Conservation (phyloP, 768 basidiomycete species). For the Mycena crocata region DNA sequence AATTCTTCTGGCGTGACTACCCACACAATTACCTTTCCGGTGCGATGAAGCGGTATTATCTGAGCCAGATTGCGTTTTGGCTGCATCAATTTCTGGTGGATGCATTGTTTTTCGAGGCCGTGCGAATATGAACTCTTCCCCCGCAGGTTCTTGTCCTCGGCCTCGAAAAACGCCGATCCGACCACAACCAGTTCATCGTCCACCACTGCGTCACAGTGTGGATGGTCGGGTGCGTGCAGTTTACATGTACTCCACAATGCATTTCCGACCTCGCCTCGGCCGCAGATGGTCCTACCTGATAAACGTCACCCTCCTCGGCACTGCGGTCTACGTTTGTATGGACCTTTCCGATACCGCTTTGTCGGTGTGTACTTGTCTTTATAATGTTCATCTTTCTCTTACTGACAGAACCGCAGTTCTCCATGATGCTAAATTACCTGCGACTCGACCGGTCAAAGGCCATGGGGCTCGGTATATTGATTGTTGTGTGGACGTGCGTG, state of each 20-base stretch:
- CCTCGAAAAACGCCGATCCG: slow-evolving; percentile 17
- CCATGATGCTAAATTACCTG: slow-evolving; percentile 19
- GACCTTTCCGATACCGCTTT: slow-evolving; percentile 15
- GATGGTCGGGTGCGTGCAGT: too few species aligned
- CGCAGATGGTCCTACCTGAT: slow-evolving; percentile 22
- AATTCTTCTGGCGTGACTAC: slow-evolving; percentile 7
- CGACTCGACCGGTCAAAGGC: slow-evolving; percentile 5
- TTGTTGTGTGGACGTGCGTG: slow-evolving; percentile 20
- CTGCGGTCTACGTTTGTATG: slow-evolving; percentile 20
- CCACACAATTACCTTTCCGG: slow-evolving; percentile 10
- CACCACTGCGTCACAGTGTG: slow-evolving; percentile 23
- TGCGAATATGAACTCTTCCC: too few species aligned
- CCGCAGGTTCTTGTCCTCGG: slow-evolving; percentile 19
- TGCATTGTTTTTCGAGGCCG: neutral
- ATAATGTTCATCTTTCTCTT: too few species aligned
- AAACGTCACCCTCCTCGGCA: slow-evolving; percentile 23
- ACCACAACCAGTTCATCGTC: slow-evolving; percentile 3
- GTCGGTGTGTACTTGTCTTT: too few species aligned
- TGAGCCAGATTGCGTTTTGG: slow-evolving; percentile 17
- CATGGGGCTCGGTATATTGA: slow-evolving; percentile 3
- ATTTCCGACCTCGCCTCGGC: too few species aligned
- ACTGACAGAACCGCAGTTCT: too few species aligned
- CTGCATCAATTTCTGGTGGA: slow-evolving; percentile 14
- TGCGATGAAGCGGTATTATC: slow-evolving; percentile 20
- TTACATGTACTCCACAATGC: too few species aligned